Base-by-base conservation (phyloP, 192 early-diverging fungal species). In the Coemansia brasiliensis region DNA sequence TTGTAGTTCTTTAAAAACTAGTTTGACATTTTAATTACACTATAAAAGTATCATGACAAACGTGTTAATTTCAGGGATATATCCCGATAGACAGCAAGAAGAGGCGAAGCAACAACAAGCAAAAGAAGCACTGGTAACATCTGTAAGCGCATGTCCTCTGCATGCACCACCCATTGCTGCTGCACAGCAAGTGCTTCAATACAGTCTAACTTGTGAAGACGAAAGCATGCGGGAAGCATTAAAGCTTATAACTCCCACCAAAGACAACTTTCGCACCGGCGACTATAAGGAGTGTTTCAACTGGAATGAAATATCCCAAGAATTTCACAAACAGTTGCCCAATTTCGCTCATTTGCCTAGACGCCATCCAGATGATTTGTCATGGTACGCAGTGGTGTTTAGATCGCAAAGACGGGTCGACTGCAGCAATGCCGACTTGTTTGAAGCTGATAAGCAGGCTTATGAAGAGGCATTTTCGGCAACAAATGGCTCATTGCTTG, bases 371-470 rank as follows among this genome's bases (percentile, higher is more conserved):
- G 21, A 3, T 7, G 56, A 43, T 5, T 35, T 55, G 0, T 15
- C 42, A 32, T 77, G 74, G 74, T 77, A 70, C 25, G 74, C 74
- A 9, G 74, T 77, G 40, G 74, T 69, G 29, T 77, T 77, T 20
- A 48, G 74, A 46, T 77, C 74, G 10, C 54, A 63, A 57, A 63
- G 74, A 2, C 54, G 60, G 9, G 48, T 16, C 1, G 74, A 77
- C 32, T 77, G 74, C 63, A 61, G 58, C 29, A 67, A 63, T 16
- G 41, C 65, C 0, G 74, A 77, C 42, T 26, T 77, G 35, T 77
- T 70, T 44, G 59, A 59, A 6, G 74, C 74, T 2, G 74, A 77
- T 27, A 55, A 50, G 10, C 39, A 56, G 10, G 74, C 74, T 16
- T 77, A 77, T 49, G 55, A 62, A 22, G 74, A 77, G 27, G 74